phyloP scores from a whole-genome alignment of 345 rosid species.

The Geranium rotundifolium region DNA sequence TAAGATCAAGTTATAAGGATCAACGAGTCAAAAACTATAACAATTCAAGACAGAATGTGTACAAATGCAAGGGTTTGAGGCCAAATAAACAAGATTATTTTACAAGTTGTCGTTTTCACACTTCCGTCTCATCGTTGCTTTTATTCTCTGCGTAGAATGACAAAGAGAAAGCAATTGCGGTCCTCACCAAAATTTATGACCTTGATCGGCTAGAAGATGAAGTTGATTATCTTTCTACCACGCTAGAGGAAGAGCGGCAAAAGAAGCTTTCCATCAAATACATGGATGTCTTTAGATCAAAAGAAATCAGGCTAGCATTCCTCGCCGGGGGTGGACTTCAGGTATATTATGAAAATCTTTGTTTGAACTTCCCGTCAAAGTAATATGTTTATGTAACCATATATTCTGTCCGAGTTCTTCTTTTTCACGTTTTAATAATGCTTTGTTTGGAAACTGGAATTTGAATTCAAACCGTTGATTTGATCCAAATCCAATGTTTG shows the following conservation, averaged over 20 bases:
- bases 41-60: too few species aligned
- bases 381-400: background rate
- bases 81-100: too few species aligned
- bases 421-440: background rate
- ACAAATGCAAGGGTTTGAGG: too few species aligned
- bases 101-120: background rate
- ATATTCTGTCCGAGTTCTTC: background rate
- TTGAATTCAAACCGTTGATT: too few species aligned
- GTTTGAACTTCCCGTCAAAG: too few species aligned
- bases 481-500: too few species aligned
- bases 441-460: too few species aligned
- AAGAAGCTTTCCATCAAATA: constrained; percentile 35
- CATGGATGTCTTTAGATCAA: constrained; percentile 60
- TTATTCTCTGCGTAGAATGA: constrained; percentile 32
- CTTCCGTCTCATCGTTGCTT: background rate
- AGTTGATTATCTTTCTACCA: constrained; percentile 54
- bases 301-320: constrained; percentile 84
- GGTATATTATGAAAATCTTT: constrained; percentile 17
- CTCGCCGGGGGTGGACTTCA: constrained; percentile 96
- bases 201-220: constrained; percentile 76
- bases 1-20: too few species aligned
- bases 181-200: constrained; percentile 60
- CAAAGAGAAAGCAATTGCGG: constrained; percentile 40
- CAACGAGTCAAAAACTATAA: too few species aligned
- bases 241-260: constrained; percentile 52